Percentiles rank a stretch among this genome's conserved stretches.
Conservation (phyloP, 2,329 filamentous ascomycete genomes). For the Scortechinia acanthostroma region DNA sequence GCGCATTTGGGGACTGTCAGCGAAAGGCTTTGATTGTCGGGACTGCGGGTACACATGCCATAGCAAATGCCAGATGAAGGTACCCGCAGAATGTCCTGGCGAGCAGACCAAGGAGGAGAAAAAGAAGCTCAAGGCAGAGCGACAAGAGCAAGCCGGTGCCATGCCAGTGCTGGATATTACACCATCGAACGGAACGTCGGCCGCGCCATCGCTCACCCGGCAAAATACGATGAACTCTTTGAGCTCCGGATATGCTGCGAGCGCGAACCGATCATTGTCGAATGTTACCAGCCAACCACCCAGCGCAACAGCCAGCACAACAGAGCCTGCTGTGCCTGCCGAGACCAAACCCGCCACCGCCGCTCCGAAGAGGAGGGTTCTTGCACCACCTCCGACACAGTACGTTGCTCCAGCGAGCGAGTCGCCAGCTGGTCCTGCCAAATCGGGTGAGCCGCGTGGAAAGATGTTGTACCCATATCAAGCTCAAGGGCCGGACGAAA, state of each 20-base stretch:
- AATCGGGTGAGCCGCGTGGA: constrained; percentile 53
- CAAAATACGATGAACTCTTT: constrained; percentile 66
- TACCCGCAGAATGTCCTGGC: constrained; percentile 88
- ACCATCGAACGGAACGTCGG: constrained; percentile 40
- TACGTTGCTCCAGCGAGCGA: constrained; percentile 68
- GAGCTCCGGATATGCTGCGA: not conserved
- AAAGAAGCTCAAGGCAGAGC: constrained; percentile 83
- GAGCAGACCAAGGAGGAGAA: constrained; percentile 90
- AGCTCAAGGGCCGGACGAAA: constrained; percentile 71
- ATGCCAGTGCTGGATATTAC: constrained; percentile 38
- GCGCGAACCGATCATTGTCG: not conserved
- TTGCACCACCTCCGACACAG: constrained; percentile 78
- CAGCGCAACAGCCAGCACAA: constrained; percentile 18
- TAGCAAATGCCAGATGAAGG: constrained; percentile 98
- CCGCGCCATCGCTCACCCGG: constrained; percentile 50
- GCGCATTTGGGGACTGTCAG: constrained; percentile 91
- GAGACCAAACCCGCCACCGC: constrained; percentile 9
- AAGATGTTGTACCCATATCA: constrained; percentile 90
- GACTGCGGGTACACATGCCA: constrained; percentile 98
- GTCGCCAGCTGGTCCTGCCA: constrained; percentile 29
- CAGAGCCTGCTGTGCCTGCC: constrained; percentile 18
- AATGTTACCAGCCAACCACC: constrained; percentile 8
- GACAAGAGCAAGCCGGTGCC: constrained; percentile 71
- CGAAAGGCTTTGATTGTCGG: constrained; percentile 91
- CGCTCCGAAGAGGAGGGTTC: constrained; percentile 59